Percentiles rank a stretch among this genome's conserved stretches.
phyloP scores from a whole-genome alignment of 106 monocot genomes.

The Allium fistulosum region DNA sequence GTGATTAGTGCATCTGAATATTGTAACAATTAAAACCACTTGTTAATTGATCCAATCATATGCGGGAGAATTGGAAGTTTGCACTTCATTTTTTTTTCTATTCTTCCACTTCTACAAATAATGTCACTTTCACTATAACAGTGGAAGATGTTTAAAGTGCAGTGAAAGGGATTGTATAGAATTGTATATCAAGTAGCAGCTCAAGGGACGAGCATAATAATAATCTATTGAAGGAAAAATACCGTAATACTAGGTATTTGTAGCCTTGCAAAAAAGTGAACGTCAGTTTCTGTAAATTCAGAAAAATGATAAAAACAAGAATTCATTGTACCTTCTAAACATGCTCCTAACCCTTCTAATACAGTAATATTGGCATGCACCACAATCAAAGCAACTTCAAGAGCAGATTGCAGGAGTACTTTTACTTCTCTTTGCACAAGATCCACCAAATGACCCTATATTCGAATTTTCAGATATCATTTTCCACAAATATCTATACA shows the following conservation, averaged over 20 bases:
- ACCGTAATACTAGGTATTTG: background rate
- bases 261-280: no score
- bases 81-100: no score
- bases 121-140: no score
- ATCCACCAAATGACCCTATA: conserved; percentile 87
- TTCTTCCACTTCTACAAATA: no score
- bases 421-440: conserved; percentile 87
- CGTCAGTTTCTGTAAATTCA: background rate
- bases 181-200: no score
- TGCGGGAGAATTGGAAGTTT: no score
- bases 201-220: no score
- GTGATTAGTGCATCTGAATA: no score
- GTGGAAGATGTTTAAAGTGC: no score
- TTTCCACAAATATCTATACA: background rate
- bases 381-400: conserved; percentile 86
- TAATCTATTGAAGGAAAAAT: background rate
- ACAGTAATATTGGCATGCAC: conserved; percentile 85
- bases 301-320: background rate
- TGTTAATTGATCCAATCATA: no score
- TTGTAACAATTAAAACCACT: no score
- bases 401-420: conserved; percentile 74
- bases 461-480: conserved; percentile 4
- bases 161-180: no score
- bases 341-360: conserved; percentile 83
- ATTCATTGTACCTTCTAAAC: conserved; percentile 67